phyloP scores from a whole-genome alignment of 2,329 filamentous ascomycete species.

The Claviceps cyperi region DNA sequence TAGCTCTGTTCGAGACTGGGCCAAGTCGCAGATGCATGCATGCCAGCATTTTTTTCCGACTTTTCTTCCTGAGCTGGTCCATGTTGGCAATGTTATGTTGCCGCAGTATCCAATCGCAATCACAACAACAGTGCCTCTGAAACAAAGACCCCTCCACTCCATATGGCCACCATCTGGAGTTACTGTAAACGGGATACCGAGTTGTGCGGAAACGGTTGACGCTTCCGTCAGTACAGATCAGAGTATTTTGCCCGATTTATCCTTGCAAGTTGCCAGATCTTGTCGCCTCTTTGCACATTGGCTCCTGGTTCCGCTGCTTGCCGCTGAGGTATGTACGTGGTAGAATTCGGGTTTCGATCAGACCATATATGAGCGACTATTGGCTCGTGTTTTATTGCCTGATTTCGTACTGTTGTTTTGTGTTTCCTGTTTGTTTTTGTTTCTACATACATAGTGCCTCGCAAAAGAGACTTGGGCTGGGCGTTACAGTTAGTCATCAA shows the following conservation, averaged over 20 bases:
- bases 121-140: background rate
- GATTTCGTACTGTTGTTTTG: background rate
- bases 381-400: too few species aligned
- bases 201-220: background rate
- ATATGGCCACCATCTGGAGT: slow-evolving; percentile 4
- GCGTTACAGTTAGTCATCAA: background rate
- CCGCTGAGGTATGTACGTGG: background rate
- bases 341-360: background rate
- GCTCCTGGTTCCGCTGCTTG: too few species aligned
- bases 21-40: background rate
- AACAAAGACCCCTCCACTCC: background rate
- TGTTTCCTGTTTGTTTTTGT: too few species aligned
- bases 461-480: background rate
- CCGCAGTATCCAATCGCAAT: slow-evolving; percentile 1
- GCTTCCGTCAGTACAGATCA: background rate
- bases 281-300: too few species aligned
- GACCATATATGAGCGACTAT: background rate
- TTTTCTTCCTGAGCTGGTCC: background rate
- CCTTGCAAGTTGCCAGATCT: too few species aligned
- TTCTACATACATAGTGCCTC: background rate
- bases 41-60: background rate
- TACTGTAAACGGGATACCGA: slow-evolving; percentile 11
- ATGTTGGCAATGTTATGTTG: background rate
- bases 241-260: too few species aligned
- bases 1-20: background rate